Evolutionary conservation across 371 early-diverging fungal genomes (phyloP).

Genomic region (Mucor irregularis): DNA sequence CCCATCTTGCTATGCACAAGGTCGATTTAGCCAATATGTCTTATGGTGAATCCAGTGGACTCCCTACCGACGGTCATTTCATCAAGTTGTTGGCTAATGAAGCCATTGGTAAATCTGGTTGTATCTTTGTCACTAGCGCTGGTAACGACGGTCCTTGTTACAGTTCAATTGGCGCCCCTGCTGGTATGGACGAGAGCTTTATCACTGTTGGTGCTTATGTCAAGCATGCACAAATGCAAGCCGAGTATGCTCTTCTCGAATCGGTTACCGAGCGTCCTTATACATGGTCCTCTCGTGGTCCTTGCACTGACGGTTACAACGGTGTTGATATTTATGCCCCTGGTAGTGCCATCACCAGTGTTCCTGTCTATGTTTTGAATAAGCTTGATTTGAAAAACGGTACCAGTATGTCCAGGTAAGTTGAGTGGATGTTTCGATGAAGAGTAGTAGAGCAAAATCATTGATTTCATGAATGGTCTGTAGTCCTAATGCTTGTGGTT

Average conservation of each 20-base stretch:
- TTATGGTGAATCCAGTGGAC: slow-evolving; percentile 83
- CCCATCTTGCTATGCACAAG: slow-evolving; percentile 73
- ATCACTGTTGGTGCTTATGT: slow-evolving; percentile 94
- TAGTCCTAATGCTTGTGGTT: slow-evolving; percentile 90
- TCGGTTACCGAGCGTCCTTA: slow-evolving; percentile 75
- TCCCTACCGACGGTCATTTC: slow-evolving; percentile 80
- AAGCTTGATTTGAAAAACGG: slow-evolving; percentile 88
- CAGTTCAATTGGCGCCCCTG: slow-evolving; percentile 87
- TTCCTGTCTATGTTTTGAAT: slow-evolving; percentile 84
- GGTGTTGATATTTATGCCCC: slow-evolving; percentile 90
- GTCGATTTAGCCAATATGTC: slow-evolving; percentile 95
- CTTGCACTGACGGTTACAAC: slow-evolving; percentile 82
- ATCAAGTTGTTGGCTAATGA: slow-evolving; percentile 78
- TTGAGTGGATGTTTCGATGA: too few species aligned
- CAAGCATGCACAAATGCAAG: slow-evolving; percentile 81
- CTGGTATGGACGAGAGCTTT: slow-evolving; percentile 72
- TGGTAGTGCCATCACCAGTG: slow-evolving; percentile 91
- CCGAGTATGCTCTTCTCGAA: slow-evolving; percentile 85
- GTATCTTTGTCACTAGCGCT: slow-evolving; percentile 87
- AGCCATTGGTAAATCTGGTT: slow-evolving; percentile 79
- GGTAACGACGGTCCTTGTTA: slow-evolving; percentile 94
- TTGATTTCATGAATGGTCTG: slow-evolving; percentile 6
- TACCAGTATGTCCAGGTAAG: slow-evolving; percentile 77
- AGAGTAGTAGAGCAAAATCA: not conserved
- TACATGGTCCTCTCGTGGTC: slow-evolving; percentile 93